These are phyloP conservation scores for Pleurozium schreberi DNA, from an alignment of 225 moss, liverwort and hornwort genomes.

Conservation along the genomic window DNA sequence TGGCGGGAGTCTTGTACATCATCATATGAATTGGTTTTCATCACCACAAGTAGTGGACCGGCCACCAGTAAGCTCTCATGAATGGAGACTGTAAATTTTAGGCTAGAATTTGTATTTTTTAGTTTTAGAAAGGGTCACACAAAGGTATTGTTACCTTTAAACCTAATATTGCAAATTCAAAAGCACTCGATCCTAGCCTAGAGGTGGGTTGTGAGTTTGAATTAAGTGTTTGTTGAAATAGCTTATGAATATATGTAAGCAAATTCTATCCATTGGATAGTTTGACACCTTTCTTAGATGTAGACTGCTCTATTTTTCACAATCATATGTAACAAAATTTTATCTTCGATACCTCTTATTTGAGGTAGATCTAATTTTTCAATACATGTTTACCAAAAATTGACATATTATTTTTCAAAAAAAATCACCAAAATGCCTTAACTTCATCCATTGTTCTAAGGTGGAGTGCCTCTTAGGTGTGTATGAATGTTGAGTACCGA, in stretches of 20 bases:
- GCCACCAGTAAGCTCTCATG: not conserved
- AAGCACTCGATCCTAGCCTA: not conserved
- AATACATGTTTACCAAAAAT: not conserved
- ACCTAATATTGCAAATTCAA: not conserved
- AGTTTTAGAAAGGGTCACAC: not conserved
- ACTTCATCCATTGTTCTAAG: not conserved
- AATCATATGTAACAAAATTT: too few relatives aligned
- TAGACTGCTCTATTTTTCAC: not conserved
- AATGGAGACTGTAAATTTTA: not conserved
- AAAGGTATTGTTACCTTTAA: too few relatives aligned
- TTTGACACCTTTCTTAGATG: not conserved
- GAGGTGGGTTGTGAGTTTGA: accelerated
- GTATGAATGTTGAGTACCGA: too few relatives aligned
- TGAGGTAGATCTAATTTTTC: too few relatives aligned
- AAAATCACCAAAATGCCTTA: not conserved
- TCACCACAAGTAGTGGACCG: not conserved
- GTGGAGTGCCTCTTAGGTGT: too few relatives aligned
- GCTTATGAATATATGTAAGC: not conserved
- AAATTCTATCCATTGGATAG: not conserved
- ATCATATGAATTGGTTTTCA: not conserved
- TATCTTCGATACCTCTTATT: not conserved
- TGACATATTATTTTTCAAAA: not conserved
- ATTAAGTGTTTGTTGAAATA: not conserved
- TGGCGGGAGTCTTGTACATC: not conserved
- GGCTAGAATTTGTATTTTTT: not conserved